Evolutionary conservation across 441 rosid species (phyloP).

Genomic region (Pelargonium citronellum): DNA sequence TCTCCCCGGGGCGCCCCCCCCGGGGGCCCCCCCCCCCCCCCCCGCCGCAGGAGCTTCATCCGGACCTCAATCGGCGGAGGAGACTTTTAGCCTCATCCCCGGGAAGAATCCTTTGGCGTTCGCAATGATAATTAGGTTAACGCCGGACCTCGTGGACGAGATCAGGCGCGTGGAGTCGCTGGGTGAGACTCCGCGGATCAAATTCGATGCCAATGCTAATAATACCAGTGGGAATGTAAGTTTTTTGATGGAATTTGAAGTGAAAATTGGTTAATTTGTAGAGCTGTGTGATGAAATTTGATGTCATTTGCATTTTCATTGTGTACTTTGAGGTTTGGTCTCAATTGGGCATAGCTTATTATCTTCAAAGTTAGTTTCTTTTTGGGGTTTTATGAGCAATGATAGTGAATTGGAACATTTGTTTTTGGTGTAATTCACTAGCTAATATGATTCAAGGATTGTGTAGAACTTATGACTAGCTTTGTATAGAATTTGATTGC

Average conservation of each 20-base stretch:
- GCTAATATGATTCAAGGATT: background rate
- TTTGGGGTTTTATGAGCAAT: background rate
- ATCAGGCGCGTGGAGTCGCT: conserved; percentile 70
- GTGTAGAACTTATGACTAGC: background rate
- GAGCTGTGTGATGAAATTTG: background rate
- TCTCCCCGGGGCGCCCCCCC: no score
- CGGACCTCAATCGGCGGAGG: conserved; percentile 40
- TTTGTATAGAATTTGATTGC: background rate
- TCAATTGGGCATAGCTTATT: background rate
- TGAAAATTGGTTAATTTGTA: background rate
- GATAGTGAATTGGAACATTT: background rate
- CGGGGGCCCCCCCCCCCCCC: conserved; percentile 19
- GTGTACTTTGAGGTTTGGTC: background rate
- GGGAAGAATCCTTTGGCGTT: conserved; percentile 60
- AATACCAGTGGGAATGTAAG: conserved; percentile 77
- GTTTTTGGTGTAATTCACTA: background rate
- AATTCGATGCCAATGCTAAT: conserved; percentile 65
- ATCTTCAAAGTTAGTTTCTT: background rate
- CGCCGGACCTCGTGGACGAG: conserved; percentile 90
- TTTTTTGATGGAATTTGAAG: conserved; percentile 8
- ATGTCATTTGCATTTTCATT: background rate
- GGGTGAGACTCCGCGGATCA: conserved; percentile 70
- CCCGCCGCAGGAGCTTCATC: conserved; percentile 28
- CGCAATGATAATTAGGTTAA: conserved; percentile 70
- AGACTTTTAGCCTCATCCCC: conserved; percentile 60